Evolutionary conservation across 179 eudicot genomes (phyloP), one percentile per base, ranked within the genome.

Genomic region (Silene vulgaris): DNA sequence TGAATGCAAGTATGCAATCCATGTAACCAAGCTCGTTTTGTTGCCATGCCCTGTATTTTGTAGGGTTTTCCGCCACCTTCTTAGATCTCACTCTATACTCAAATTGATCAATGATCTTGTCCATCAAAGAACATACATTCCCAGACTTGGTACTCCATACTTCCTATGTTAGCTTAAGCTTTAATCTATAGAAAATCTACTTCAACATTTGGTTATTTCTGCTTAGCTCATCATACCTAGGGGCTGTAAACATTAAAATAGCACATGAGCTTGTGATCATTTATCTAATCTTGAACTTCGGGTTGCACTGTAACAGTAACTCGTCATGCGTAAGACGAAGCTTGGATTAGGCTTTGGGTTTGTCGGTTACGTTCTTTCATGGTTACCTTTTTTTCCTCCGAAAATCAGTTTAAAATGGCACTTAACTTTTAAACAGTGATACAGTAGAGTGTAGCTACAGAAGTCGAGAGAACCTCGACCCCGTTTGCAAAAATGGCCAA

Each of bases 51-150:
- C 8, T 76, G 70, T 76, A 61, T 21, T 14, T 35, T 50, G 66
- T 59, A 69, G 83, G 76, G 61, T 66, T 65, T 61, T 71, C 61
- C 52, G 65, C 70, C 26, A 69, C 78, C 29, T 71, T 71, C 62
- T 52, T n/a, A 59, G 60, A 28, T 60, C 17, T 52, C 71, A 30
- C 19, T 60, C 72, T 73, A 73, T 68, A 73, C 71, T 65, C 65
- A 48, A 30, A 73, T 20, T 21, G 20, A 21, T 76, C 66, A 60
- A 68, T 66, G 9, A 48, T 72, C 77, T 63, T 3, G 3, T 66
- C 73, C 23, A 8, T 60, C 48, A 45, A 70, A 70, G 19, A 45
- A 48, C 35, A 70, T 35, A 66, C 40, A 50, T 60, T 0, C 50
- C 56, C 20, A 20, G 13, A 67, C 11, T 43, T 13, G 73, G 59